These are phyloP conservation scores for Pinus tabuliformis DNA, from an alignment of 75 land plant genomes.

Conservation along the genomic window DNA sequence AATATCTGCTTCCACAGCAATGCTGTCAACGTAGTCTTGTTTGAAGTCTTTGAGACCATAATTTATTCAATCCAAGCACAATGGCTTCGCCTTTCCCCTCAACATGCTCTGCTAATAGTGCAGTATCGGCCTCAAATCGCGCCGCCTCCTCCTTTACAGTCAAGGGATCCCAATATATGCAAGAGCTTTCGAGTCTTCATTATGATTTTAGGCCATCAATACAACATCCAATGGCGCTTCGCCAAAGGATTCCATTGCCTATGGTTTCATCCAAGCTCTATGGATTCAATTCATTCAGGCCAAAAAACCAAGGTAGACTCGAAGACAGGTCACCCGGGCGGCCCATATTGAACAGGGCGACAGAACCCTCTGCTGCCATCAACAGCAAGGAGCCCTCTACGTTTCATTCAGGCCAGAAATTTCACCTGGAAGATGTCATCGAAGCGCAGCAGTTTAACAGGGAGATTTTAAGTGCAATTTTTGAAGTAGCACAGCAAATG, in stretches of 20 bases:
- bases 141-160: background rate
- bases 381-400: constrained; percentile 9
- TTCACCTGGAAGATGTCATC: constrained; percentile 77
- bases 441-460: constrained; percentile 96
- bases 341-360: background rate
- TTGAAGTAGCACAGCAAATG: constrained; percentile 89
- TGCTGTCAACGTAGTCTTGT: too few species aligned
- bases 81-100: background rate
- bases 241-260: background rate
- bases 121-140: background rate
- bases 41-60: too few species aligned
- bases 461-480: constrained; percentile 66
- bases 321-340: background rate
- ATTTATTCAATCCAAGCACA: too few species aligned
- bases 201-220: background rate
- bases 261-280: background rate
- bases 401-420: constrained; percentile 37
- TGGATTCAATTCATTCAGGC: background rate
- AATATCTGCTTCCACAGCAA: too few species aligned
- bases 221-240: background rate
- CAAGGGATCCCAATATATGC: background rate
- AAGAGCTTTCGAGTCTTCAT: background rate
- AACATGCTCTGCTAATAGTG: background rate
- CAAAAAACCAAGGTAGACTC: background rate
- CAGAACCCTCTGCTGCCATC: constrained; percentile 1